Evolutionary conservation across 2,329 filamentous ascomycete genomes (phyloP).

Genomic region (Colletotrichum incanum): DNA sequence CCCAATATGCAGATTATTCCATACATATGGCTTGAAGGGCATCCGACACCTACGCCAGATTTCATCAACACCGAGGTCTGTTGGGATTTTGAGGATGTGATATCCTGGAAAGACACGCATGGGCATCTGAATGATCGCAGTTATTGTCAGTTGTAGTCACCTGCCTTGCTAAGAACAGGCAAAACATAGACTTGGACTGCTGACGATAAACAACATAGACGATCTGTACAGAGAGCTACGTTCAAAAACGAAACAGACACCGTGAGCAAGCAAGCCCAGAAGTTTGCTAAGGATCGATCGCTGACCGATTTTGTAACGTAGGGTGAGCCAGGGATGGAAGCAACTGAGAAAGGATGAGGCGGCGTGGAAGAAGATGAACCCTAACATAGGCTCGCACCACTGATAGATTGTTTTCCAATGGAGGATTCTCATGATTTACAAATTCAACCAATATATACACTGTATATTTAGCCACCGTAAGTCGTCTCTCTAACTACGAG

Average conservation of each 20-base stretch:
- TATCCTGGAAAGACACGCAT: not conserved
- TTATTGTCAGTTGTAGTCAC: not conserved
- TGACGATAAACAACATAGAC: not conserved
- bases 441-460: not conserved
- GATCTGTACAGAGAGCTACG: not conserved
- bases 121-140: not conserved
- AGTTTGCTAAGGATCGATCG: not conserved
- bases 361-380: not conserved
- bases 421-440: not conserved
- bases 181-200: not conserved
- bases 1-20: constrained; percentile 15
- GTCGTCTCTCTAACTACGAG: too few relatives aligned
- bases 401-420: not conserved
- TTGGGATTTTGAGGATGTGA: constrained; percentile 13
- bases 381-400: not conserved
- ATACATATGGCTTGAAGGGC: constrained; percentile 5
- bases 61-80: constrained; percentile 16
- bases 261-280: not conserved
- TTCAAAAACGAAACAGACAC: not conserved
- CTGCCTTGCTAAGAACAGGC: not conserved
- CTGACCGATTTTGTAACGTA: not conserved
- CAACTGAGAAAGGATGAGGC: not conserved
- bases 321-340: not conserved
- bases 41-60: constrained; percentile 7
- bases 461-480: not conserved